Evolutionary conservation across 164 flowering plant genomes (phyloP).

Genomic region (Warburgia ugandensis): DNA sequence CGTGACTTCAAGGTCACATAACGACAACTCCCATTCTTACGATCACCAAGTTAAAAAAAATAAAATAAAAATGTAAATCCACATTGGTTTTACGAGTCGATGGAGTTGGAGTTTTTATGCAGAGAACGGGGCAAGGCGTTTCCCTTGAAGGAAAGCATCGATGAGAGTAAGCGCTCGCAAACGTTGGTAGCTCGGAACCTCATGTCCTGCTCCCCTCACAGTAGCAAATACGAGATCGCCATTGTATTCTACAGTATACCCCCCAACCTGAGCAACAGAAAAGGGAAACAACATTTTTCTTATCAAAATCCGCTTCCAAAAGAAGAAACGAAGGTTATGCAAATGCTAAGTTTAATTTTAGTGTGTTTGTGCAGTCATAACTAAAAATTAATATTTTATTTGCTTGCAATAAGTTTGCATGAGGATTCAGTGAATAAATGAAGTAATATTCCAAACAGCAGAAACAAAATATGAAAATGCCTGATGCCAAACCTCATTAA

Average conservation of each 20-base stretch:
- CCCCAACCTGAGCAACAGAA: constrained; percentile 9
- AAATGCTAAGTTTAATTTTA: background rate
- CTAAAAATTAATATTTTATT: too few species aligned
- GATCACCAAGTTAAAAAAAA: too few species aligned
- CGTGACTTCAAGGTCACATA: too few species aligned
- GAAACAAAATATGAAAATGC: too few species aligned
- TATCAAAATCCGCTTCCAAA: background rate
- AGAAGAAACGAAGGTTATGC: background rate
- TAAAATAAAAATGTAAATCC: too few species aligned
- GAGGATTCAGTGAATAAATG: too few species aligned
- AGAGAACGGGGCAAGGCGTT: constrained; percentile 30
- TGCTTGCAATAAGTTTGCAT: too few species aligned
- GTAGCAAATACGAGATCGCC: constrained; percentile 52
- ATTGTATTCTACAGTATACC: constrained; percentile 9
- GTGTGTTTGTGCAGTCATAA: too few species aligned
- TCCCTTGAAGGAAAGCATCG: constrained; percentile 47
- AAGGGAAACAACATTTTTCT: background rate
- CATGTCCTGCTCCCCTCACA: constrained; percentile 86
- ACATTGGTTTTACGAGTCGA: too few species aligned
- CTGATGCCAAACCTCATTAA: too few species aligned
- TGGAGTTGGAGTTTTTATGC: background rate
- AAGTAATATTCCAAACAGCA: too few species aligned
- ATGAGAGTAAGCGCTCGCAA: constrained; percentile 45
- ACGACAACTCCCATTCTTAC: too few species aligned
- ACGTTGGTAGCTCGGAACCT: constrained; percentile 73